Percentiles rank a stretch among this genome's conserved stretches.
Evolutionary conservation across 2,329 filamentous ascomycete genomes (phyloP).

Genomic region (Albifimbria verrucaria): DNA sequence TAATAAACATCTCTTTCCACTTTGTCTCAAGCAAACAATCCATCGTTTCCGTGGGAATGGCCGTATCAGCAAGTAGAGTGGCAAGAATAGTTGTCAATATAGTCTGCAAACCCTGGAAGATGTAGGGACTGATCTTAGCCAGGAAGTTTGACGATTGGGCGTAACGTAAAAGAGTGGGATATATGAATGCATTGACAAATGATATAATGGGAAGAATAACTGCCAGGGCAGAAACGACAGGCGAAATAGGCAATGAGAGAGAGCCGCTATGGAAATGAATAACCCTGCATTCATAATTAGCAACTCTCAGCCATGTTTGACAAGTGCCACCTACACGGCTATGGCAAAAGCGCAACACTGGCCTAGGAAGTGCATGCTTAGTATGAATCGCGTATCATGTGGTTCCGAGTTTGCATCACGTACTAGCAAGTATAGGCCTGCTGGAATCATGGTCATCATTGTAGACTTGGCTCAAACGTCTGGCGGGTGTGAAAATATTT

Average conservation of each 20-base stretch:
- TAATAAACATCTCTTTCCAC: constrained; percentile 54
- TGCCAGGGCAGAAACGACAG: constrained; percentile 30
- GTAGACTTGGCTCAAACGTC: no score
- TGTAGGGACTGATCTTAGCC: constrained; percentile 23
- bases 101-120: constrained; percentile 39
- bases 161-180: constrained; percentile 27
- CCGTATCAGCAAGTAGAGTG: constrained; percentile 36
- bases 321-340: not conserved
- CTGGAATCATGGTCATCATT: not conserved
- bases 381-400: no score
- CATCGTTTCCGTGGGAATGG: constrained; percentile 27
- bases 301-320: not conserved
- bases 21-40: constrained; percentile 52
- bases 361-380: not conserved
- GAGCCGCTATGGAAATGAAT: constrained; percentile 33
- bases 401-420: no score
- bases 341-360: not conserved
- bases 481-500: no score
- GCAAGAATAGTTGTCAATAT: constrained; percentile 41
- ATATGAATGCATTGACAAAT: constrained; percentile 31
- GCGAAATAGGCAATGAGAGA: constrained; percentile 38
- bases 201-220: constrained; percentile 38
- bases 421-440: not conserved
- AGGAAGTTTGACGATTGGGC: constrained; percentile 16
- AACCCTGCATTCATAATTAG: constrained; percentile 24